Evolutionary conservation across 1,284 basidiomycete species (phyloP), one percentile per base, ranked within the genome.

Genomic region (Microbotryum silenes-acaulis): DNA sequence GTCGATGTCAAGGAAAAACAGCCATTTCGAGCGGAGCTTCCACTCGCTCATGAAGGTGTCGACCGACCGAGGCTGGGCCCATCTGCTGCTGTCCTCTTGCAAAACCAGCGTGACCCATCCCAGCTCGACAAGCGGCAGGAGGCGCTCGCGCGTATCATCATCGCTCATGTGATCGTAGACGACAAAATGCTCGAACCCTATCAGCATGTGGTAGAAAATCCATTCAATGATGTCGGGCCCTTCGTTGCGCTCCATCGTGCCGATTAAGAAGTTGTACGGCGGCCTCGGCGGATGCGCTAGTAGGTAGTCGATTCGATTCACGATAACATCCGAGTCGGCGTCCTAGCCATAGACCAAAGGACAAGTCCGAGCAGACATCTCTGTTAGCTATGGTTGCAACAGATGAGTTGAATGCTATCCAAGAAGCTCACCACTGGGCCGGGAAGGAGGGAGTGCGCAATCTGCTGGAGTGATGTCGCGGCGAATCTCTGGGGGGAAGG

Each of bases 1-100:
- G 48, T 60, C 53, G 25, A 55, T 45, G 47, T 60, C 58, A 48
- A 60, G 50, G 21, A 60, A 60, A n/a, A 54, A 50, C 37, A 44
- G 53, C 58, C 58, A 60, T 31, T 50, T 50, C 25, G 58, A 42
- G 16, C 8, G 33, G 10, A 16, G 20, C 33, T 21, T 29, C 53
- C 53, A 60, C 9, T 44, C 48, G 58, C 33, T 20, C 8, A 27
- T 42, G 58, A 60, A 60, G 8, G 25, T 7, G 9, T 51, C 47
- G n/a, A 54, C 49, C 6, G 53, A 52, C 16, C n/a, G 8, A 2
- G 48, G 29, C 16, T 60, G 53, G 0, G 58, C 53, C 42, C 44
- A 50, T 8, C 18, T 14, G 23, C 25, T 9, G 7, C 44, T 31
- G 25, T 45, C 31, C 21, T 31, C 21, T 47, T 20, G 45, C 20